Percentiles rank a stretch among this genome's conserved stretches.
Conservation (phyloP, 192 early-diverging fungal genomes). For the Mortierella alpina region DNA sequence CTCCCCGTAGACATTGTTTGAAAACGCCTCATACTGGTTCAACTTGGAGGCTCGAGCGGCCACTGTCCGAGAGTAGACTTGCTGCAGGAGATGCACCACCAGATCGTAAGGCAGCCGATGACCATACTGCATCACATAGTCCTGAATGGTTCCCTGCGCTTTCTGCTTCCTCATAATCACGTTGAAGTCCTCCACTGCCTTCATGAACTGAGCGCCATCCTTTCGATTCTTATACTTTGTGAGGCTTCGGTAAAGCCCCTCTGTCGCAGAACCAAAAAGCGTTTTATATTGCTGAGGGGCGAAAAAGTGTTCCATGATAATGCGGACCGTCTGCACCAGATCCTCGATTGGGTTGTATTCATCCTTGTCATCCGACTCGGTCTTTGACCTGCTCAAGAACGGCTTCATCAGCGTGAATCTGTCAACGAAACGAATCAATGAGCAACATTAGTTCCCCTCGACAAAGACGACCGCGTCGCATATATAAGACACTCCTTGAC, state of each 20-base stretch:
- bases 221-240: slow-evolving; percentile 82
- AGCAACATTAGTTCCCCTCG: background rate
- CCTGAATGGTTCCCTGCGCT: slow-evolving; percentile 37
- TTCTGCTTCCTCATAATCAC: slow-evolving; percentile 60
- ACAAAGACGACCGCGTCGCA: slow-evolving; percentile 51
- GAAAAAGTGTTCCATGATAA: slow-evolving; percentile 75
- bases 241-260: slow-evolving; percentile 80
- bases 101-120: slow-evolving; percentile 69
- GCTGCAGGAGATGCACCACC: slow-evolving; percentile 86
- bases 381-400: slow-evolving; percentile 52
- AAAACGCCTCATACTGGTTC: slow-evolving; percentile 43
- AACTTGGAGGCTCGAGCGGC: slow-evolving; percentile 55
- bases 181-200: slow-evolving; percentile 81
- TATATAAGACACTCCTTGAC: slow-evolving; percentile 1
- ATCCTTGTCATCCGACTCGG: slow-evolving; percentile 64
- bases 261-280: slow-evolving; percentile 69
- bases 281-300: slow-evolving; percentile 55
- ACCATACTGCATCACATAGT: slow-evolving; percentile 39
- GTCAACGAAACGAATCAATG: background rate
- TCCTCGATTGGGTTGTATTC: slow-evolving; percentile 91
- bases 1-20: slow-evolving; percentile 98
- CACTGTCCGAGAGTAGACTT: slow-evolving; percentile 90
- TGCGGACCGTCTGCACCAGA: slow-evolving; percentile 73
- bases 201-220: slow-evolving; percentile 72
- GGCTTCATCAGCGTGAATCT: slow-evolving; percentile 62